Percentiles rank a stretch among this genome's conserved stretches.
Evolutionary conservation across 495 filamentous ascomycete species (phyloP).

Genomic region (Terfezia claveryi): DNA sequence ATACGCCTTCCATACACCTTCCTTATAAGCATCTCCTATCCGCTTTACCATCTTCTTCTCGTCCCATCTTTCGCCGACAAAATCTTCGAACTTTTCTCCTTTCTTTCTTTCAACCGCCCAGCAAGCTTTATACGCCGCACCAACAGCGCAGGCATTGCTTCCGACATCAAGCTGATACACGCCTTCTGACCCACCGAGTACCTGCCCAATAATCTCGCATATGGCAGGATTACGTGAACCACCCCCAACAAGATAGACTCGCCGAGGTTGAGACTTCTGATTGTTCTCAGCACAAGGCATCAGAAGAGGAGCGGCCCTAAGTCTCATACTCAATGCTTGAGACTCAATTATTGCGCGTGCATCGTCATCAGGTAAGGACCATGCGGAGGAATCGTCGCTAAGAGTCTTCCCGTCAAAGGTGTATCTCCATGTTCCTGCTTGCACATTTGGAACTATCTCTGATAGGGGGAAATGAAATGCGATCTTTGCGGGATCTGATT

Average conservation of each 20-base stretch:
- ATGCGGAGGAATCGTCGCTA: slow-evolving; percentile 18
- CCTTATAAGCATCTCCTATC: slow-evolving; percentile 60
- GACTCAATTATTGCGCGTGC: slow-evolving; percentile 81
- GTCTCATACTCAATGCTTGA: slow-evolving; percentile 71
- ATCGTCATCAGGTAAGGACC: slow-evolving; percentile 39
- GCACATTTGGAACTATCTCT: slow-evolving; percentile 84
- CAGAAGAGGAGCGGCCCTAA: slow-evolving; percentile 59
- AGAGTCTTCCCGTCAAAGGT: slow-evolving; percentile 28
- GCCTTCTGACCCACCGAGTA: slow-evolving; percentile 71
- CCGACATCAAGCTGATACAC: slow-evolving; percentile 83
- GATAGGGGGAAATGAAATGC: slow-evolving; percentile 85
- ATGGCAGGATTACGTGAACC: slow-evolving; percentile 77
- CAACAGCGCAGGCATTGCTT: slow-evolving; percentile 87
- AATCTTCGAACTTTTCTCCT: slow-evolving; percentile 59
- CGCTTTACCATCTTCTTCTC: slow-evolving; percentile 63
- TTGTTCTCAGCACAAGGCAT: slow-evolving; percentile 23
- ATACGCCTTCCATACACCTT: slow-evolving; percentile 52
- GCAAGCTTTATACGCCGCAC: slow-evolving; percentile 89
- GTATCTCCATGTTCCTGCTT: slow-evolving; percentile 65
- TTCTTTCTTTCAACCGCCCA: slow-evolving; percentile 57
- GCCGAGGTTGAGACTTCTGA: slow-evolving; percentile 46
- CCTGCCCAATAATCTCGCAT: slow-evolving; percentile 54
- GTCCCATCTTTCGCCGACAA: slow-evolving; percentile 62
- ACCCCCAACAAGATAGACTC: slow-evolving; percentile 85
- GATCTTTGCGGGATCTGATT: slow-evolving; percentile 44